A percentile compares a stretch with the other conserved stretches of the same genome.
phyloP scores from a whole-genome alignment of 192 early-diverging fungal species.

The Dimargaris xerosporica region DNA sequence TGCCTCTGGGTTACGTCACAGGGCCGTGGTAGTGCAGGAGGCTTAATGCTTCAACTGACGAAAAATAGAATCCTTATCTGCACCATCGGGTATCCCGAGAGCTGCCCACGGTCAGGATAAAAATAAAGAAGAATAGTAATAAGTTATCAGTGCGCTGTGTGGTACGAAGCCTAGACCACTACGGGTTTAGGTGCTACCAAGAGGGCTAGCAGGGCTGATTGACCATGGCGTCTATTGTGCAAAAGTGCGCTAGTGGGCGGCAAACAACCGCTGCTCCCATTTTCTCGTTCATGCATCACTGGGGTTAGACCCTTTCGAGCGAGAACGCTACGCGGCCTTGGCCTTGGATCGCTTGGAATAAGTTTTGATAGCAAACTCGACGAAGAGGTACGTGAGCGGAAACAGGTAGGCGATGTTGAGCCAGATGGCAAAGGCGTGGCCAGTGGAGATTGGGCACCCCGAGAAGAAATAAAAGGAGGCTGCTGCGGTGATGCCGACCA shows the following conservation, averaged over 20 bases:
- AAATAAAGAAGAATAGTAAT: too few species aligned
- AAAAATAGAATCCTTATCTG: too few species aligned
- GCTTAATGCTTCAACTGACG: too few species aligned
- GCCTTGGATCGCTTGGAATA: constrained; percentile 35
- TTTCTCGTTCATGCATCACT: background rate
- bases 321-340: constrained; percentile 16
- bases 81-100: too few species aligned
- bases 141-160: too few species aligned
- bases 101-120: too few species aligned
- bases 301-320: background rate
- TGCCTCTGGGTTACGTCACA: too few species aligned
- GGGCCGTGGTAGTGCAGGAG: too few species aligned
- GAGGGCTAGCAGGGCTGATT: background rate
- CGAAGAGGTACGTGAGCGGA: constrained; percentile 63
- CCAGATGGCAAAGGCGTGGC: constrained; percentile 39
- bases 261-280: background rate
- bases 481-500: constrained; percentile 51
- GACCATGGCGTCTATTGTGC: background rate
- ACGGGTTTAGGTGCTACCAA: background rate
- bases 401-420: constrained; percentile 51
- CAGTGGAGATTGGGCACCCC: constrained; percentile 32
- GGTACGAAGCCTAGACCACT: background rate
- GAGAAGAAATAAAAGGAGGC: constrained; percentile 48
- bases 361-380: constrained; percentile 58
- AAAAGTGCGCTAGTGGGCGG: background rate